Base-by-base conservation (phyloP, 176 grass and related monocot species). In the Tillandsia leiboldiana region DNA sequence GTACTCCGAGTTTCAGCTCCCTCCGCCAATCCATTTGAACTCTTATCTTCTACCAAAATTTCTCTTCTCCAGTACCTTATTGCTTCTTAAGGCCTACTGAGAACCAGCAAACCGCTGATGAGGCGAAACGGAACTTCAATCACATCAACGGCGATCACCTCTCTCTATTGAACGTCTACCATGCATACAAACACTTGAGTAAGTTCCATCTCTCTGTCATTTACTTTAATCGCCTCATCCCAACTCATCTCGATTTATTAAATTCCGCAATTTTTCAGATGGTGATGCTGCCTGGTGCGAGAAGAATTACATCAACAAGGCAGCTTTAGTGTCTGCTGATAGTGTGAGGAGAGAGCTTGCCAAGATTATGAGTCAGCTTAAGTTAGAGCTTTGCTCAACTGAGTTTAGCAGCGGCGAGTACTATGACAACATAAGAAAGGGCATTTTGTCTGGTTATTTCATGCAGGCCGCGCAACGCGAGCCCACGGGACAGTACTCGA, bases 111-210 rank as follows among this genome's bases (percentile, higher is more conserved):
- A 51, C 51, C 54, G 73, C 63, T 67, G 73, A 56, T 67, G 17
- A 75, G 51, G 49, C 51, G 3, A 67, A 54, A 50, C 14, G 49
- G 15, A 75, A 26, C 9, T 75, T 75, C 27, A 67, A 42, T 28
- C 73, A 75, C 64, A 48, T 56, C 23, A 53, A 75, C 24, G 64
- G 73, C 14, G 73, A 75, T 75, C 73, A 75, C 63, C 73, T 75
- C 17, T 57, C 63, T 54, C 73, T 75, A 67, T 49, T 75, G 51
- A 75, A 75, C 56, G 64, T 75, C 27, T 75, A 75, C 49, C 23
- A 10, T 57, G 64, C 50, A 56, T 75, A 75, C 51, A 67, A 67
- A n/a, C 51, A 48, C n/a, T 53, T 13, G 26, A 48, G 73, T 75
- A 75, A 22, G 73, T 67, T 33, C 27, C 11, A 64, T 12, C 42